phyloP scores from a whole-genome alignment of 495 filamentous ascomycete species.

The Cladorrhinum samala region DNA sequence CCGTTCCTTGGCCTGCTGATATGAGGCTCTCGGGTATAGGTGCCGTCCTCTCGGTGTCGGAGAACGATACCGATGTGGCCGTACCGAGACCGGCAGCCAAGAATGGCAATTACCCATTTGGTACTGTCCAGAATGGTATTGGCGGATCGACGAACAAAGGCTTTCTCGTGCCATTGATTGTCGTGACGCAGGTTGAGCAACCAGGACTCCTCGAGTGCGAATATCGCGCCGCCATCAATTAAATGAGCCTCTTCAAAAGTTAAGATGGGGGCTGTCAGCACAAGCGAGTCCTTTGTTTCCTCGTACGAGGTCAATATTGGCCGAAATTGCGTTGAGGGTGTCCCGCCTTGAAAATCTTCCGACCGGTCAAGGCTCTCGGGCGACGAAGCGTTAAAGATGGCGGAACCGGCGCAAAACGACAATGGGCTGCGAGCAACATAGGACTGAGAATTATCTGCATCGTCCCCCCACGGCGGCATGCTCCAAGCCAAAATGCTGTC shows the following conservation, averaged over 20 bases:
- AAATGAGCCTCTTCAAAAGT: not conserved
- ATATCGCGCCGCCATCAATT: not conserved
- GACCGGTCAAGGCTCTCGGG: not conserved
- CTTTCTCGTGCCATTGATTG: too few species aligned
- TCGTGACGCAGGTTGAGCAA: not conserved
- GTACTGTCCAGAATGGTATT: too few species aligned
- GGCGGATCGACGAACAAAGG: too few species aligned
- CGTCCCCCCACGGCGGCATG: not conserved
- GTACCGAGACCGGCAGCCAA: too few species aligned
- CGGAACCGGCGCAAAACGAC: too few species aligned
- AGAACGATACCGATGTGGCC: too few species aligned
- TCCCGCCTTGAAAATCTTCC: not conserved
- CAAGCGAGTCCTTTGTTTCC: not conserved
- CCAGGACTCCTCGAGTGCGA: too few species aligned
- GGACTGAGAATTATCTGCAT: not conserved
- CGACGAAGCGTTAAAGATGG: not conserved
- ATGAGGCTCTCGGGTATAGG: too few species aligned
- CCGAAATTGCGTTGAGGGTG: not conserved
- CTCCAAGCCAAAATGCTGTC: constrained; percentile 23
- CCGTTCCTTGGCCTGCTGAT: too few species aligned
- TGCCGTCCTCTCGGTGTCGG: too few species aligned
- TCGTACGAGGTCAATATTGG: not conserved
- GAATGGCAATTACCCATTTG: too few species aligned
- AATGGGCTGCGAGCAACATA: too few species aligned
- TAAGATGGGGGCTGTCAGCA: not conserved